Evolutionary conservation across 495 filamentous ascomycete species (phyloP).

Genomic region (Trichodelitschia bisporula): DNA sequence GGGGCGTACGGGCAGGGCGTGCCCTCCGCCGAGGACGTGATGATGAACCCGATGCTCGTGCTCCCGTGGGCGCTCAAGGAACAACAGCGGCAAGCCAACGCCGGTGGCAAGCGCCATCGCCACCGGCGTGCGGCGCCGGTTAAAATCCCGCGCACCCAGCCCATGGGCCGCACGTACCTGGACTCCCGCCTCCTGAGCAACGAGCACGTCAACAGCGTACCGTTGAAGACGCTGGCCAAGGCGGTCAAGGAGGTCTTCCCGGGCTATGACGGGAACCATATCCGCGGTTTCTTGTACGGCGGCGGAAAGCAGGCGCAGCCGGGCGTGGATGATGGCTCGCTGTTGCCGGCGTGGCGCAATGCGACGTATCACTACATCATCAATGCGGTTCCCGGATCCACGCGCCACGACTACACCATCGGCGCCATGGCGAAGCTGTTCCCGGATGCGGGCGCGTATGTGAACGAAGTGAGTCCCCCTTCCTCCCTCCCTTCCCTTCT

Average conservation of each 20-base stretch:
- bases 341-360: background rate
- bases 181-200: background rate
- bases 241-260: background rate
- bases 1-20: background rate
- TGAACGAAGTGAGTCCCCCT: background rate
- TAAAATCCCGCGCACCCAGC: no score
- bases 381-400: background rate
- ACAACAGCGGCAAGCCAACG: background rate
- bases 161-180: background rate
- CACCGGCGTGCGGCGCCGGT: background rate
- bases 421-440: background rate
- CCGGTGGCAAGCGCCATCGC: background rate
- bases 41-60: background rate
- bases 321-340: background rate
- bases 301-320: background rate
- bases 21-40: background rate
- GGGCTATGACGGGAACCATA: background rate
- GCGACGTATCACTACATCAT: background rate
- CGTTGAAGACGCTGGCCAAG: background rate
- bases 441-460: background rate
- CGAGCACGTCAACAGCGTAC: background rate
- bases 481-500: background rate
- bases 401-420: background rate
- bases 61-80: background rate
- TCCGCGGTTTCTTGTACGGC: background rate